Evolutionary conservation across 2,329 filamentous ascomycete genomes (phyloP), one percentile per base, ranked within the genome.

Genomic region (Colletotrichum filicis): DNA sequence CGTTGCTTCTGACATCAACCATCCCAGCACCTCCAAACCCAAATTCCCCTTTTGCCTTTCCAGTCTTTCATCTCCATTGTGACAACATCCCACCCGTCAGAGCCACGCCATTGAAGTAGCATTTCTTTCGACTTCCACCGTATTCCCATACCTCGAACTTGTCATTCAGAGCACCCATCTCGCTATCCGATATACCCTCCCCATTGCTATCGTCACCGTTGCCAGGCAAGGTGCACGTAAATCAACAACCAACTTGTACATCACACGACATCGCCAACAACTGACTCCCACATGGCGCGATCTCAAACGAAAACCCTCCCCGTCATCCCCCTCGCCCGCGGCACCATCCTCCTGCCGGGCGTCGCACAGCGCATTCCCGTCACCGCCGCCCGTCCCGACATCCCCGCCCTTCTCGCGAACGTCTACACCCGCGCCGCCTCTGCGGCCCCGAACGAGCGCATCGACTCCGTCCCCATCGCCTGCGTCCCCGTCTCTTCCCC

Each of bases 401-500:
- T 98, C 76, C 93, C 95, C 66, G 94, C 96, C 63, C 90, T 98
- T 57, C 91, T 99, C 70, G 94, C 95, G 24, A 92, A 93, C 77
- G 90, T 98, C 73, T 96, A 97, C 83, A 93, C 93, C 78, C 91
- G 92, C 77, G 92, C 92, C 32, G 88, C 93, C 42, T 89, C 90
- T 53, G 92, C 92, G 78, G 90, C 92, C 76, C 89, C 91, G 32
- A 89, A 88, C 74, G 87, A 91, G 76, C 86, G 89, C 75, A 87
- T 92, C 79, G 89, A 92, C 76, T 86, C 87, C 76, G 91, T 98
- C 77, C 92, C 94, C 9, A 92, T 98, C 76, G 95, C 93, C 66
- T 98, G 96, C 82, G 92, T 98, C 67, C 97, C 97, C 24, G 87
- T 98, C 73, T 92, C 88, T 75, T 97, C 94, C 62, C 92, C 92